These are phyloP conservation scores for Hyaloperonospora arabidopsidis DNA, from an alignment of 352 stramenopile species.

Conservation along the genomic window DNA sequence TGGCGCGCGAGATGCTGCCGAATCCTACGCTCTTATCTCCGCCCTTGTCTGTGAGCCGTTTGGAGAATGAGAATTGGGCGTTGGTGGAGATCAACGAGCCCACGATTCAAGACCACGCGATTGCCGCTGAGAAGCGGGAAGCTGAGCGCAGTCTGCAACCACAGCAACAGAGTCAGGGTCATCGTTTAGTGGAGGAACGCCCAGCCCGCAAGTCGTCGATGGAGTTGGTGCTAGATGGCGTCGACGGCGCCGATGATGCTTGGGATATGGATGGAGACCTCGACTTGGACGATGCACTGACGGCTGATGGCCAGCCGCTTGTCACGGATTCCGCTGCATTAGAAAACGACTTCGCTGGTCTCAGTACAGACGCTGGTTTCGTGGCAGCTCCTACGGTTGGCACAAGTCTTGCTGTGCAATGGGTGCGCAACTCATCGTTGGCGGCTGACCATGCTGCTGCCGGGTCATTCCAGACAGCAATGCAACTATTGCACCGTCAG, in stretches of 20 bases:
- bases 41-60: conserved; percentile 86
- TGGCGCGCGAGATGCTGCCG: conserved; percentile 51
- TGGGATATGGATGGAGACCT: conserved; percentile 84
- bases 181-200: conserved; percentile 37
- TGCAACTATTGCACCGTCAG: conserved; percentile 98
- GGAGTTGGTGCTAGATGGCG: conserved; percentile 65
- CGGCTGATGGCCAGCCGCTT: conserved; percentile 36
- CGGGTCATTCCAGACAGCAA: conserved; percentile 92
- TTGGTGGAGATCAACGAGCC: conserved; percentile 92
- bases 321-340: conserved; percentile 40
- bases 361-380: conserved; percentile 57
- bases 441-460: conserved; percentile 96
- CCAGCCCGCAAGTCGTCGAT: conserved; percentile 54
- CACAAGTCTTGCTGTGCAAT: conserved; percentile 83
- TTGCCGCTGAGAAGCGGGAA: conserved; percentile 74
- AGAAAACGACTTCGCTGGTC: conserved; percentile 45
- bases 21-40: conserved; percentile 88
- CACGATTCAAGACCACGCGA: conserved; percentile 76
- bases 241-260: conserved; percentile 36
- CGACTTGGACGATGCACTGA: conserved; percentile 73
- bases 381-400: conserved; percentile 87
- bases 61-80: conserved; percentile 96
- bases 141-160: conserved; percentile 60
- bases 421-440: conserved; percentile 94
- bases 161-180: conserved; percentile 29